Evolutionary conservation across 2,329 filamentous ascomycete genomes (phyloP), one percentile per base, ranked within the genome.

Genomic region (Septoria petroselini): DNA sequence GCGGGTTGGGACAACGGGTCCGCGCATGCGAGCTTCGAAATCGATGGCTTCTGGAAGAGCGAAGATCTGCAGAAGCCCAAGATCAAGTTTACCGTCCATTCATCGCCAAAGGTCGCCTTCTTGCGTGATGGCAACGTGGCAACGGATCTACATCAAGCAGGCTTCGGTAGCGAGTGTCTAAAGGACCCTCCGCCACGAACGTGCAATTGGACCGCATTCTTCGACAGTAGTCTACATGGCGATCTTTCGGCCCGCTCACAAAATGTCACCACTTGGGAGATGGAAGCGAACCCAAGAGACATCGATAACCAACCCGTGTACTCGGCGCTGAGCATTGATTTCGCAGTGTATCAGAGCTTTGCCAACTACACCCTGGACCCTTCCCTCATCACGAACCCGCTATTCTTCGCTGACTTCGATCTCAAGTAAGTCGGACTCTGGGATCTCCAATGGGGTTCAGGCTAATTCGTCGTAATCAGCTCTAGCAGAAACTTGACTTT

Each of bases 281-380:
- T 58, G 4, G 41, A 41, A 2, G 3, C 7, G 14, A 7, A 39
- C 35, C 19, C 19, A 5, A 7, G 18, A 23, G 19, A 23, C 7
- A 5, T 23, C 9, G 14, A 23, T 15, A 19, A 12, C 11, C 30
- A 7, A 18, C 15, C 19, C 35, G 35, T 7, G 18, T 19, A 23
- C 18, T 18, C 35, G 17, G 15, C 30, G 11, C 6, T 39, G 4
- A 15, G 7, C 7, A 48, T 54, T 6, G 58, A 60, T 25, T 57
- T 54, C 15, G 48, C 50, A 2, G 49, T 54, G 2, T 54, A 55
- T 31, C 39, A 48, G 7, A 48, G 35, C 25, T 64, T 63, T 44
- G 58, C 59, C 5, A 55, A 41, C 17, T 66, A 65, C 50, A 48
- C 54, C 11, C 34, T 63, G 21, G 59, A 65, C 44, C 48, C 61